Percentiles rank a stretch among this genome's conserved stretches.
Evolutionary conservation across 768 basidiomycete genomes (phyloP).

Genomic region (Leucogyrophana mollusca): DNA sequence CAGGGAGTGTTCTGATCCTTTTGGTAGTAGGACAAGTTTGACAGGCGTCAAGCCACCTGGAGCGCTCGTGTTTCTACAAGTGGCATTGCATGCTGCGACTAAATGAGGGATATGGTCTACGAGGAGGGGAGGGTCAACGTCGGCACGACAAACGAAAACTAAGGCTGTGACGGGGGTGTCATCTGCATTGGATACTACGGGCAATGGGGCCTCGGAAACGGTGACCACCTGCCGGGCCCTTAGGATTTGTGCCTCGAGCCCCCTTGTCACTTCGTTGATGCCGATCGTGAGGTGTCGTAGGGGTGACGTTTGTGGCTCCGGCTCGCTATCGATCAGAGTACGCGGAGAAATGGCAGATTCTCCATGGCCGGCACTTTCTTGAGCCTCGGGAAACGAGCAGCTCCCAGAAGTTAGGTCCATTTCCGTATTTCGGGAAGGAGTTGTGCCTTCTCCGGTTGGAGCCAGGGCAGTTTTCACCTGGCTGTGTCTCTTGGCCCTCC

Average conservation of each 20-base stretch:
- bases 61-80: conserved; percentile 1
- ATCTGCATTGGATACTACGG: not conserved
- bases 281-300: conserved; percentile 56
- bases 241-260: conserved; percentile 58
- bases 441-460: not conserved
- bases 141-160: conserved; percentile 72
- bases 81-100: conserved; percentile 73
- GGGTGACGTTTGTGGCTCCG: not conserved
- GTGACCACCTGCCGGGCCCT: conserved; percentile 18
- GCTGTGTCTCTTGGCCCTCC: conserved; percentile 12
- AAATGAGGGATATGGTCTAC: conserved; percentile 76
- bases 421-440: not conserved
- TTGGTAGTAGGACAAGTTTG: conserved; percentile 63
- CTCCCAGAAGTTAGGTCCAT: too few species aligned
- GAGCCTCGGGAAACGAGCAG: not conserved
- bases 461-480: not conserved
- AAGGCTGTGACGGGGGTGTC: conserved; percentile 22
- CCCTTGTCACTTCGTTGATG: conserved; percentile 79
- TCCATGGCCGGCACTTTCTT: not conserved
- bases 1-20: conserved; percentile 61
- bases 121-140: conserved; percentile 70
- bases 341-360: too few species aligned
- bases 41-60: conserved; percentile 31
- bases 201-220: not conserved
- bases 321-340: too few species aligned